Conservation (phyloP, 768 basidiomycete species). For the Naganishia antarctica region DNA sequence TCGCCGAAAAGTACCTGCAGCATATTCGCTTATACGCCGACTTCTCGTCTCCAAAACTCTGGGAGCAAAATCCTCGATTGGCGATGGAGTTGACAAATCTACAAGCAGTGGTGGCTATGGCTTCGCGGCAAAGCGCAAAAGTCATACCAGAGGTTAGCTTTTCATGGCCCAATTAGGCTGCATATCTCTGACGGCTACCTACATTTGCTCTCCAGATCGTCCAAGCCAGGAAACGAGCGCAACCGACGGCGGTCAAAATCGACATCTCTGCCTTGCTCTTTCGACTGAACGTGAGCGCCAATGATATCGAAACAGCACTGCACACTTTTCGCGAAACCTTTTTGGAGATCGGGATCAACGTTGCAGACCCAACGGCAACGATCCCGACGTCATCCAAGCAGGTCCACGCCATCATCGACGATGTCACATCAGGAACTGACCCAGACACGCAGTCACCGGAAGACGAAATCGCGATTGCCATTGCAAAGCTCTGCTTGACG, state of each 20-base stretch:
- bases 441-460: no score
- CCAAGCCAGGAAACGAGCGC: background rate
- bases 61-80: background rate
- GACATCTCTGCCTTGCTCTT: conserved; percentile 3
- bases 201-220: background rate
- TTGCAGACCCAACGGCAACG: background rate
- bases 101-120: background rate
- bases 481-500: conserved; percentile 14
- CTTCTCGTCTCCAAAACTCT: background rate
- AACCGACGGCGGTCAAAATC: background rate
- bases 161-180: background rate
- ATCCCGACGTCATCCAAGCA: background rate
- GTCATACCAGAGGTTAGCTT: background rate
- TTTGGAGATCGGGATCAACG: background rate
- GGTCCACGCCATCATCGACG: background rate
- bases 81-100: background rate
- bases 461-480: background rate
- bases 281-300: conserved; percentile 3
- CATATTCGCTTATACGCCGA: conserved; percentile 3
- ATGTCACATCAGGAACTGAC: background rate
- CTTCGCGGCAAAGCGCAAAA: background rate
- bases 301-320: background rate
- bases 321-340: background rate
- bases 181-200: background rate
- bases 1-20: conserved; percentile 4